Evolutionary conservation across 2,329 filamentous ascomycete genomes (phyloP).

Genomic region (Diaporthe velutina): DNA sequence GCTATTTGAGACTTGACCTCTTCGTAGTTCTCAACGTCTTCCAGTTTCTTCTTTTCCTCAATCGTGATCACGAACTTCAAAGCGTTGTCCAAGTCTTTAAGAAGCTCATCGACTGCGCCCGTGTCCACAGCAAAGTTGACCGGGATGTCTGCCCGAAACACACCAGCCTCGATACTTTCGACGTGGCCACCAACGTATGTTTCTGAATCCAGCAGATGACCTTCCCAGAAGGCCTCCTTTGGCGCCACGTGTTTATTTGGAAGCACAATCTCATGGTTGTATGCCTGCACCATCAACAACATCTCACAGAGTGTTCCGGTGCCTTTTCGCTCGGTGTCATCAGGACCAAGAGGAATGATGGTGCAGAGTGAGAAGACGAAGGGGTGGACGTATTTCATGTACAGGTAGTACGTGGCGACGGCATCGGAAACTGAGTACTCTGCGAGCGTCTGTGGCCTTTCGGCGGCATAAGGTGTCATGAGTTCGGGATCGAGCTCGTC

Average conservation of each 20-base stretch:
- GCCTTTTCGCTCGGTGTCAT: conserved; percentile 93
- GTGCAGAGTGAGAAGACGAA: conserved; percentile 99
- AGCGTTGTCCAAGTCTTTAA: conserved; percentile 88
- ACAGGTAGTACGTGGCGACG: conserved; percentile 97
- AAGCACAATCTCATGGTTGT: conserved; percentile 89
- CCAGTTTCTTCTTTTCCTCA: conserved; percentile 85
- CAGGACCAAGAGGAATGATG: conserved; percentile 91
- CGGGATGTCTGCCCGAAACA: conserved; percentile 95
- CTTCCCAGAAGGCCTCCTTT: conserved; percentile 95
- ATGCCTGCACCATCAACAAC: conserved; percentile 98
- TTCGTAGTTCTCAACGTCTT: conserved; percentile 84
- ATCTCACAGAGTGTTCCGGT: conserved; percentile 99
- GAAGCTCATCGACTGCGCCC: conserved; percentile 87
- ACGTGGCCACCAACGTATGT: conserved; percentile 99
- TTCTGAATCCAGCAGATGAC: conserved; percentile 94
- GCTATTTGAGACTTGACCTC: conserved; percentile 88
- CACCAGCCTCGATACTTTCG: conserved; percentile 98
- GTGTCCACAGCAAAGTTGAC: conserved; percentile 94
- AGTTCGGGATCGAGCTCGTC: conserved; percentile 97
- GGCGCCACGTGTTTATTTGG: conserved; percentile 96
- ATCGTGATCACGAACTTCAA: conserved; percentile 88
- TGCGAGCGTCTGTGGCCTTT: conserved; percentile 92
- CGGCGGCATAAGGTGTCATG: conserved; percentile 92
- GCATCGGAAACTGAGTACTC: conserved; percentile 99
- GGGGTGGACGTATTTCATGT: conserved; percentile 99